These are phyloP conservation scores for Cardamine resedifolia DNA, from an alignment of 345 rosid species.

Conservation along the genomic window DNA sequence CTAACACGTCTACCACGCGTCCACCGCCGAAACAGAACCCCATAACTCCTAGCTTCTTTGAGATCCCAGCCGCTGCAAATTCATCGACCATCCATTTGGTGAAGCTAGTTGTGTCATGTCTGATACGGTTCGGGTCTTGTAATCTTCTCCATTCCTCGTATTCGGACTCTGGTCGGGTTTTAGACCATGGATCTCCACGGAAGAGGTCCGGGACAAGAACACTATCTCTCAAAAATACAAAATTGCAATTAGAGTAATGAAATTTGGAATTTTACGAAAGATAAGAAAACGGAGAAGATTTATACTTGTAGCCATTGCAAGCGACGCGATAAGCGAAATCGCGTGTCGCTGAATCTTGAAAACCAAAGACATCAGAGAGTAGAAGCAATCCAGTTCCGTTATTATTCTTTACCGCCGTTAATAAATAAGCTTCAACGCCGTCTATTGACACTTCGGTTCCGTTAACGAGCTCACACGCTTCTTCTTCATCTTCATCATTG, in stretches of 20 bases:
- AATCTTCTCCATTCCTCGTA: conserved; percentile 55
- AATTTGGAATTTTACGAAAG: not conserved
- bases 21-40: conserved; percentile 95
- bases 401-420: conserved; percentile 82
- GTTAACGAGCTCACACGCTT: conserved; percentile 73
- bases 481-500: conserved; percentile 48
- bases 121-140: conserved; percentile 55
- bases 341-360: conserved; percentile 75
- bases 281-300: conserved; percentile 15
- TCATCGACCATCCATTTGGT: conserved; percentile 81
- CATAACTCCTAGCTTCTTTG: conserved; percentile 75
- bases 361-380: conserved; percentile 76
- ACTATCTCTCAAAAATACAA: conserved; percentile 45
- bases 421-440: conserved; percentile 60
- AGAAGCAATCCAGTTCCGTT: conserved; percentile 72
- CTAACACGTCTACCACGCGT: conserved; percentile 59
- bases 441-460: conserved; percentile 66
- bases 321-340: conserved; percentile 90
- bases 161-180: conserved; percentile 44
- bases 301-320: conserved; percentile 84
- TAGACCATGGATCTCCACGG: conserved; percentile 79
- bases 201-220: conserved; percentile 90
- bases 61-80: conserved; percentile 70
- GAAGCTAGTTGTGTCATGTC: conserved; percentile 49
- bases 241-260: not conserved